Conservation (phyloP, 192 early-diverging fungal genomes). For the Backusella morwellensis region DNA sequence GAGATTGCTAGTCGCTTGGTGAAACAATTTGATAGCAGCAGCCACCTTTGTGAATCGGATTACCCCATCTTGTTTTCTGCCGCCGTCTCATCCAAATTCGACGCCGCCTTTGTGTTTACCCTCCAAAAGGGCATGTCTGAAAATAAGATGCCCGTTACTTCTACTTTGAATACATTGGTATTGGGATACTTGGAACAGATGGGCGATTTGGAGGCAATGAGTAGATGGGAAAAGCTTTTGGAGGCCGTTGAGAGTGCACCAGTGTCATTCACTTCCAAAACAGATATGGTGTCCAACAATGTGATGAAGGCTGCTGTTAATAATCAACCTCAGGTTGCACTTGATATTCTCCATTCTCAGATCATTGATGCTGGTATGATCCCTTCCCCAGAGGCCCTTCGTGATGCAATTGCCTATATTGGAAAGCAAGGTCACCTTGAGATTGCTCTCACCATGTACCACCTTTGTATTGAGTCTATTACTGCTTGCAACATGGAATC, state of each 20-base stretch:
- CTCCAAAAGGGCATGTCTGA: not conserved
- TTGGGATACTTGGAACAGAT: not conserved
- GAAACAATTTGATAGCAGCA: not conserved
- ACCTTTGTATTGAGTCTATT: slow-evolving; percentile 8
- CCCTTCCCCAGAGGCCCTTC: slow-evolving; percentile 27
- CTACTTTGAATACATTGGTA: not conserved
- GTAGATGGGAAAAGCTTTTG: not conserved
- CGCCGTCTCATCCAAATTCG: not conserved
- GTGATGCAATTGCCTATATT: slow-evolving; percentile 33
- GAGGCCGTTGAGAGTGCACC: not conserved
- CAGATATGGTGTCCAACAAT: not conserved
- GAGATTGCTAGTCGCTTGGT: slow-evolving; percentile 1
- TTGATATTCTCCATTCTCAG: slow-evolving; percentile 16
- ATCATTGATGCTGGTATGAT: slow-evolving; percentile 7
- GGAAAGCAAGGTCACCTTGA: slow-evolving; percentile 33
- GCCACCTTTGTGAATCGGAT: not conserved
- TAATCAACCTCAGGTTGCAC: slow-evolving; percentile 8
- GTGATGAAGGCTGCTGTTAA: slow-evolving; percentile 25
- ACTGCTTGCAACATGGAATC: not conserved
- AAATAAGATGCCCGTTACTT: not conserved
- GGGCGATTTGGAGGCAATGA: not conserved
- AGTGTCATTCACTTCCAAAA: not conserved
- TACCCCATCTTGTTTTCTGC: slow-evolving; percentile 16
- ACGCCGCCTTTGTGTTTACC: not conserved
- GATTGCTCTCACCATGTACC: slow-evolving; percentile 19